phyloP scores from a whole-genome alignment of 2,329 filamentous ascomycete species.

The Ophiocordyceps camponoti-leonardi region DNA sequence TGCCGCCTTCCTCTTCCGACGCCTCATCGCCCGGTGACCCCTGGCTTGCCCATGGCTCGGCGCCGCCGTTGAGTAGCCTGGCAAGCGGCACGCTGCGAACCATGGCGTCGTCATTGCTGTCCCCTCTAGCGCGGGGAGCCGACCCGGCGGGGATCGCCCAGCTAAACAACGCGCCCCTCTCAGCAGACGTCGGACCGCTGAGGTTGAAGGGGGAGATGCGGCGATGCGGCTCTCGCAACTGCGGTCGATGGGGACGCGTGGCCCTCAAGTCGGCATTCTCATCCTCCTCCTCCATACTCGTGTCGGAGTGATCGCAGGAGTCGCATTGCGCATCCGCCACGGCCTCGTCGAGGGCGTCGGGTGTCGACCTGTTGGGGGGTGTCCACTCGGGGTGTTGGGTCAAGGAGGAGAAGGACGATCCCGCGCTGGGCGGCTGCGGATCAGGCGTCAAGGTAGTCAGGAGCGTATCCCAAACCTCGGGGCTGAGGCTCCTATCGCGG shows the following conservation, averaged over 20 bases:
- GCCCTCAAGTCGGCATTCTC: slow-evolving; percentile 11
- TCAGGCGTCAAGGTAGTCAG: slow-evolving; percentile 68
- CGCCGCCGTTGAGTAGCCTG: not conserved
- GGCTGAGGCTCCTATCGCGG: slow-evolving; percentile 66
- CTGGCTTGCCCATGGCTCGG: not conserved
- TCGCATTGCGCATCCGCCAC: slow-evolving; percentile 27
- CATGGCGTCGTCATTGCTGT: not conserved
- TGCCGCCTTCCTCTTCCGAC: not conserved
- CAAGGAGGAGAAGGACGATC: slow-evolving; percentile 60
- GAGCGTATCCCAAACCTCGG: slow-evolving; percentile 67
- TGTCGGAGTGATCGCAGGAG: slow-evolving; percentile 37
- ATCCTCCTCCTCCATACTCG: slow-evolving; percentile 34
- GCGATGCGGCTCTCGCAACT: not conserved
- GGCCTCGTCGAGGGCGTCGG: slow-evolving; percentile 18
- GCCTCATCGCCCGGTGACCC: not conserved
- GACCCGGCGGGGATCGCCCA: no score
- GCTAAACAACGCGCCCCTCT: no score
- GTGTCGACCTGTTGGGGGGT: slow-evolving; percentile 20
- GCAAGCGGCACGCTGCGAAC: not conserved
- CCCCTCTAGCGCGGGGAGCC: no score
- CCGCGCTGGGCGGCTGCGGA: slow-evolving; percentile 59
- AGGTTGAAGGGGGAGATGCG: not conserved
- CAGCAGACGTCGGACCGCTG: not conserved
- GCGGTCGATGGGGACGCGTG: not conserved
- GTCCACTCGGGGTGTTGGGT: slow-evolving; percentile 17